Evolutionary conservation across 306 rosid genomes (phyloP).

Genomic region (Ceratonia siliqua): DNA sequence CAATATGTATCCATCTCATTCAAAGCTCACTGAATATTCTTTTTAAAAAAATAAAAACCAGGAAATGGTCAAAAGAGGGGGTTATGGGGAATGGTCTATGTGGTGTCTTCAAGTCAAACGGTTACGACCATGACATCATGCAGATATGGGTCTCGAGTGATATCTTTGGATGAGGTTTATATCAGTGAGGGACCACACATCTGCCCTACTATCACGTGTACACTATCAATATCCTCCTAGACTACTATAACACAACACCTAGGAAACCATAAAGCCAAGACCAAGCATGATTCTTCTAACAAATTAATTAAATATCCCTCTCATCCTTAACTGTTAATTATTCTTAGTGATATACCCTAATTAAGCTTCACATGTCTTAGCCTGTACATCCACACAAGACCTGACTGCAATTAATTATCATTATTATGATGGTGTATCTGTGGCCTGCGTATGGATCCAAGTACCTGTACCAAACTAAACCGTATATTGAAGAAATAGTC

Average conservation of each 20-base stretch:
- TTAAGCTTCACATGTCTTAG: not conserved
- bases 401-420: conserved; percentile 23
- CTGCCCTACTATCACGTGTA: conserved; percentile 43
- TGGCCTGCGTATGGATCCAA: conserved; percentile 11
- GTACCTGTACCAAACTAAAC: conserved; percentile 11
- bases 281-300: no score
- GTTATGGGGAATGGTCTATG: conserved; percentile 49
- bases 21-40: not conserved
- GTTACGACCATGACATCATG: conserved; percentile 74
- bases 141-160: conserved; percentile 46
- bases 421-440: conserved; percentile 18
- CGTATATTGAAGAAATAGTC: conserved; percentile 38
- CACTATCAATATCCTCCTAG: not conserved
- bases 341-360: no score
- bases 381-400: not conserved
- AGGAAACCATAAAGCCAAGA: no score
- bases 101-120: conserved; percentile 63
- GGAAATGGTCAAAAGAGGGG: conserved; percentile 47
- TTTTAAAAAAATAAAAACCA: no score
- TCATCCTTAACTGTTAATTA: no score
- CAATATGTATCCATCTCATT: not conserved
- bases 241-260: not conserved
- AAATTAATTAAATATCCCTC: no score
- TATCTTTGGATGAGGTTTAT: conserved; percentile 37
- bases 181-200: conserved; percentile 44